Evolutionary conservation across 371 early-diverging fungal species (phyloP).

Genomic region (Mucor saturninus): DNA sequence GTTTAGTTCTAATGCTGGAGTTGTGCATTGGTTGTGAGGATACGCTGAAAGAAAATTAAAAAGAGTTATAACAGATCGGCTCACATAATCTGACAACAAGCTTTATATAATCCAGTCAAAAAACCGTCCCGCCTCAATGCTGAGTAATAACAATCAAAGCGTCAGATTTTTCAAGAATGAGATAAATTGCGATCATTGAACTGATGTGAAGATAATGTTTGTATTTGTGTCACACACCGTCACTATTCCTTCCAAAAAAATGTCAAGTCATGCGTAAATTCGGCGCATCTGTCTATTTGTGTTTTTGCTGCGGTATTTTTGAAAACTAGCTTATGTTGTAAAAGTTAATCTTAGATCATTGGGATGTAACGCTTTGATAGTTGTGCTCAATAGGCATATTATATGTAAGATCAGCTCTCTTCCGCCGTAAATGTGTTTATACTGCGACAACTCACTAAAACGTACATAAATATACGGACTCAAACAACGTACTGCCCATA

Average conservation of each 20-base stretch:
- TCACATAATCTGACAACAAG: too few species aligned
- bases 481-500: too few species aligned
- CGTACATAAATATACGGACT: too few species aligned
- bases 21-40: neutral
- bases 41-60: too few species aligned
- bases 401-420: too few species aligned
- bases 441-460: too few species aligned
- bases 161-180: neutral
- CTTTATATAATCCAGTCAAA: neutral
- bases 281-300: neutral
- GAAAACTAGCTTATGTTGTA: too few species aligned
- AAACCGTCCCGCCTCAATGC: neutral
- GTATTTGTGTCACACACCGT: neutral
- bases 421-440: too few species aligned
- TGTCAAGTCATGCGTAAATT: neutral
- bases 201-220: neutral
- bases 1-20: neutral
- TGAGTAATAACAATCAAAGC: slow-evolving; percentile 1
- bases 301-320: neutral
- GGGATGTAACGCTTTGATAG: too few species aligned
- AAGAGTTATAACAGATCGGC: too few species aligned
- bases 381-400: too few species aligned
- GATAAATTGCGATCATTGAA: neutral
- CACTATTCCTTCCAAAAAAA: neutral
- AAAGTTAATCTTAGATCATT: too few species aligned